Evolutionary conservation across 1,284 basidiomycete genomes (phyloP), one percentile per base, ranked within the genome.

Genomic region (Tausonia pullulans): DNA sequence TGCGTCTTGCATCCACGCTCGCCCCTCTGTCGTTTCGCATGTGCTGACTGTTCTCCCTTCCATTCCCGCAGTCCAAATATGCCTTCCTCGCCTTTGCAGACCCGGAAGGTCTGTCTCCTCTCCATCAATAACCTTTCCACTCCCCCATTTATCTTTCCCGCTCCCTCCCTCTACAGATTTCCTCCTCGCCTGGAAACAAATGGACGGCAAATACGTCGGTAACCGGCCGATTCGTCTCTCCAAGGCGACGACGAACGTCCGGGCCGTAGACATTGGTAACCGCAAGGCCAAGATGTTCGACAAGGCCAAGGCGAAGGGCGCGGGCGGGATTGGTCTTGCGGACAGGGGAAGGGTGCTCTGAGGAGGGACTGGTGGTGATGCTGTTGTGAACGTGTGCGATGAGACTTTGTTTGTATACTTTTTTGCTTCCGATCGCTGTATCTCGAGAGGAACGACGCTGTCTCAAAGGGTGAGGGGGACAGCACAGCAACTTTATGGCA

Each of bases 131-230:
- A n/a, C 39, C 52, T 54, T n/a, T 54, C 41, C 13, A 11, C 41
- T 54, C 13, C 3, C 41, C 52, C 41, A 8, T 54, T 11, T n/a
- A 16, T 54, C 3, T n/a, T 54, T 40, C 41, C 3, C n/a, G 27
- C 52, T 16, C 52, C 52, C 13, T 27, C 27, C 27, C 27, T 27
- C 27, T 27, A 27, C 27, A 27, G 96, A 99, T 75, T 98, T 98
- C 75, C 76, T 99, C 66, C 92, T 85, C 71, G 96, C 96, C 6
- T 99, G 96, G 96, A 98, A 98, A 74, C 92, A 98, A 76, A 98
- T 98, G 92, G 91, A 99, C 76, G 95, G 92, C 69, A 96, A 97
- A 79, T 97, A 97, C 75, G 92, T 98, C 62, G 93, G 93, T 51
- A 96, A 95, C 73, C 83, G 93, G 67, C 93, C 93, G 27, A 85